A percentile compares a stretch with the other conserved stretches of the same genome.
phyloP scores from a whole-genome alignment of 1,284 basidiomycete species.

The Coniferiporia weirii region DNA sequence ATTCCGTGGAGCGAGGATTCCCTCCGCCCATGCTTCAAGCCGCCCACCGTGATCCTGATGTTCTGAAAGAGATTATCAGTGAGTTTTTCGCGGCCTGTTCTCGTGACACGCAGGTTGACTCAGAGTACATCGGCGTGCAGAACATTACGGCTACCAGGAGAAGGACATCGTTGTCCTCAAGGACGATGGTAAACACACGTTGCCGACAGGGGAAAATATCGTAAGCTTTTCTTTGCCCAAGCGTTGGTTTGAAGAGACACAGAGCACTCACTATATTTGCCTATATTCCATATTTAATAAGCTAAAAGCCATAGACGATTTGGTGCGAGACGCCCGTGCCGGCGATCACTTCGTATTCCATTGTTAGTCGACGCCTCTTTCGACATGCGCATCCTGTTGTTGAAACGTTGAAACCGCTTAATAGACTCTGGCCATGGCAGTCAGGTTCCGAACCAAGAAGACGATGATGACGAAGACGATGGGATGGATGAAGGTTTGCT shows the following conservation, averaged over 20 bases:
- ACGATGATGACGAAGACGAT: constrained; percentile 17
- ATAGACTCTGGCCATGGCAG: constrained; percentile 19
- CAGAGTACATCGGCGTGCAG: background rate
- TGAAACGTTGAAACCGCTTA: background rate
- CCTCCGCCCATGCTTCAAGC: background rate
- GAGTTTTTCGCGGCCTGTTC: background rate
- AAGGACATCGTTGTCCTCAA: constrained; percentile 16
- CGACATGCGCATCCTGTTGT: background rate
- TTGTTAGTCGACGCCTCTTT: constrained; percentile 12
- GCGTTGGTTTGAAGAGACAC: background rate
- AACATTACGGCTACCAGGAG: constrained; percentile 9
- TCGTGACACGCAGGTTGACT: too few relatives aligned
- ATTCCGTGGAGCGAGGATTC: background rate
- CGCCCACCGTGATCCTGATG: constrained; percentile 12
- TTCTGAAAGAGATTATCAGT: constrained; percentile 11
- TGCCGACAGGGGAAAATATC: constrained; percentile 18
- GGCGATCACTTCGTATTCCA: constrained; percentile 21
- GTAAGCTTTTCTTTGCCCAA: constrained; percentile 3
- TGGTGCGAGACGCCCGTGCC: constrained; percentile 16
- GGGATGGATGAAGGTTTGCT: constrained; percentile 18
- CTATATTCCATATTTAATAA: background rate
- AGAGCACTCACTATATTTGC: background rate
- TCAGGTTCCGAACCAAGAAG: constrained; percentile 12
- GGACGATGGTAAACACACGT: constrained; percentile 16
- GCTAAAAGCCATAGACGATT: constrained; percentile 16